Evolutionary conservation across 805 yeast genomes (phyloP).

Genomic region (Yarrowia porcina): DNA sequence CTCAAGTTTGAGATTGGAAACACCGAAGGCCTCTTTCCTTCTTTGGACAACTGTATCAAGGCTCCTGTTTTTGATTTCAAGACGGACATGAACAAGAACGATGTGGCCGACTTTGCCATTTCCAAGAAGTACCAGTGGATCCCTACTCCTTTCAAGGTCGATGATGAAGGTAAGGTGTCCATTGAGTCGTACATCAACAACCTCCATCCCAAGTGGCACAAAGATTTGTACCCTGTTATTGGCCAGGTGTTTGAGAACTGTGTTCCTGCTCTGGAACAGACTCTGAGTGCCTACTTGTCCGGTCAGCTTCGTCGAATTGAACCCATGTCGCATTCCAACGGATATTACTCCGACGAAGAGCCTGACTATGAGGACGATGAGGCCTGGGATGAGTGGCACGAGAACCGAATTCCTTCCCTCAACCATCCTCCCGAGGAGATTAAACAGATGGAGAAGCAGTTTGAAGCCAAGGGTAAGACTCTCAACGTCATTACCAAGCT

Average conservation of each 20-base stretch:
- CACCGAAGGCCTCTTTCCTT: not conserved
- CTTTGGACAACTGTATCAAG: not conserved
- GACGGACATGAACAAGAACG: not conserved
- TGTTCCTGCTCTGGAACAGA: constrained; percentile 40
- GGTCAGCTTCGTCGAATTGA: constrained; percentile 1
- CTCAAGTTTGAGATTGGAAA: not conserved
- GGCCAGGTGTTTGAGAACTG: constrained; percentile 37
- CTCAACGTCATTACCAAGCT: constrained; percentile 43
- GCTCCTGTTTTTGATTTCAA: not conserved
- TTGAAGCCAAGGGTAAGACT: constrained; percentile 27
- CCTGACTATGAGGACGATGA: not conserved
- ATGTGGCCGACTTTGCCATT: constrained; percentile 18
- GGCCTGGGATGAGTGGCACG: constrained; percentile 10
- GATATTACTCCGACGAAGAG: constrained; percentile 12
- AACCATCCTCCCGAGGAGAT: not conserved
- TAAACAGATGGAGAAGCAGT: not conserved
- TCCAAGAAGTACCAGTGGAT: constrained; percentile 43
- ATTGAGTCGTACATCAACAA: constrained; percentile 44
- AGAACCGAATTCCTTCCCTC: not conserved
- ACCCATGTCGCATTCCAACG: not conserved
- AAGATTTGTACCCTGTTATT: constrained; percentile 38
- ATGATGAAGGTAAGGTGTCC: constrained; percentile 29
- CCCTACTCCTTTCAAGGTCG: constrained; percentile 36
- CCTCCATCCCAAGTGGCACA: constrained; percentile 39
- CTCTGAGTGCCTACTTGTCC: constrained; percentile 31